Base-by-base conservation (phyloP, 2,329 filamentous ascomycete genomes). In the Proliferodiscus dingleyae region DNA sequence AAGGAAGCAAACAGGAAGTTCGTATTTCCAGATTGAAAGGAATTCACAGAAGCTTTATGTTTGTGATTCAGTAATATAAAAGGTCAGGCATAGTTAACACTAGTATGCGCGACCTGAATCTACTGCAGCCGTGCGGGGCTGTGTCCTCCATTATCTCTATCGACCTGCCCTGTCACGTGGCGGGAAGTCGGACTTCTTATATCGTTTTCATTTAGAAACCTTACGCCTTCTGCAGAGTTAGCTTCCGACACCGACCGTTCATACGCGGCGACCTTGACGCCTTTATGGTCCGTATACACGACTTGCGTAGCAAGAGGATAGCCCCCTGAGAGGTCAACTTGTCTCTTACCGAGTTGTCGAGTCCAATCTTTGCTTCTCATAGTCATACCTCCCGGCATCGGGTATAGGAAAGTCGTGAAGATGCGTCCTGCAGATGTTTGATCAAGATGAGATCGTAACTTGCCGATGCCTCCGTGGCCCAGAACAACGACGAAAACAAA, bases 321-420 rank as follows among this genome's bases (percentile, higher is more conserved):
- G 6, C 46, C 44, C 9, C 47, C 52, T 10, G 39, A 32, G 15
- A 54, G 22, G 42, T 52, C 44, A 21, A 53, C 32, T 16, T 41
- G 24, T 11, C 24, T 33, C 26, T 46, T 47, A 3, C 41, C 50
- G 16, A 41, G 37, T 8, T 18, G n/a, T 23, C 37, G 33, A 33
- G 29, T 51, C 50, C 53, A 55, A 5, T 47, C 41, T 19, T 43
- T 46, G 9, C 19, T 45, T 13, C 9, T 33, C 21, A 53, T 23
- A 2, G 18, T 19, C 46, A 50, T 29, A 29, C 24, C 42, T 29
- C 26, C 18, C 13, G 24, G 30, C 4, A 45, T 42, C 3, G 43
- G 46, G 41, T 41, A 48, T 29, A 51, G 41, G 24, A 55, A 49
- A 1, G 43, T 46, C 1, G 48, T 49, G 24, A 55, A 45, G n/a